Base-by-base conservation (phyloP, 768 basidiomycete genomes). In the Mycena chlorophos region DNA sequence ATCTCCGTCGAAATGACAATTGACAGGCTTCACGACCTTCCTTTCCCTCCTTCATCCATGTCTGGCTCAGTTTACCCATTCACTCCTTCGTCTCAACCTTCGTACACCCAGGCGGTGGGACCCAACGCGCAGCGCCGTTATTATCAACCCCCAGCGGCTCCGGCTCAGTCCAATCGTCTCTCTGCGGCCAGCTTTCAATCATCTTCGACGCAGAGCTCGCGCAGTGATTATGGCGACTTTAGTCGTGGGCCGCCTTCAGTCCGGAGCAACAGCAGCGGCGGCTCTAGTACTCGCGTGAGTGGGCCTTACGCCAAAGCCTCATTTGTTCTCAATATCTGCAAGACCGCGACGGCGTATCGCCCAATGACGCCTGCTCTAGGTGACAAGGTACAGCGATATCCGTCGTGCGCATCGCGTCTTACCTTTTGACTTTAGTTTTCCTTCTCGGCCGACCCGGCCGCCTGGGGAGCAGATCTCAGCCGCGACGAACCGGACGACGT, bases 371-470 rank as follows among this genome's bases (percentile, higher is more conserved):
- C n/a, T n/a, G n/a, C n/a, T n/a, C n/a, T n/a, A n/a, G n/a, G n/a
- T n/a, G n/a, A n/a, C n/a, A n/a, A n/a, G n/a, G n/a, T n/a, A n/a
- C n/a, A n/a, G n/a, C n/a, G n/a, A n/a, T n/a, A n/a, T n/a, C n/a
- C n/a, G n/a, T n/a, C n/a, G n/a, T n/a, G n/a, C n/a, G n/a, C n/a
- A n/a, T n/a, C n/a, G n/a, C n/a, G n/a, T n/a, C n/a, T n/a, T n/a
- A n/a, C n/a, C n/a, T n/a, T n/a, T n/a, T n/a, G n/a, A n/a, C 22
- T 30, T 25, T 37, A 91, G 88, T 90, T 82, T 65, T 88, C 87
- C 16, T 80, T 90, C 20, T 83, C 87, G 5, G 81, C 88, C 1
- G 88, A 90, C 69, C 89, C 89, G 3, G 71, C 78, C 14, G 81
- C 77, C 0, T 91, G 89, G 89, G 87, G 87, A 2, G 80, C 86